Conservation (phyloP, 805 yeast genomes). For the Candida hispaniensis region DNA sequence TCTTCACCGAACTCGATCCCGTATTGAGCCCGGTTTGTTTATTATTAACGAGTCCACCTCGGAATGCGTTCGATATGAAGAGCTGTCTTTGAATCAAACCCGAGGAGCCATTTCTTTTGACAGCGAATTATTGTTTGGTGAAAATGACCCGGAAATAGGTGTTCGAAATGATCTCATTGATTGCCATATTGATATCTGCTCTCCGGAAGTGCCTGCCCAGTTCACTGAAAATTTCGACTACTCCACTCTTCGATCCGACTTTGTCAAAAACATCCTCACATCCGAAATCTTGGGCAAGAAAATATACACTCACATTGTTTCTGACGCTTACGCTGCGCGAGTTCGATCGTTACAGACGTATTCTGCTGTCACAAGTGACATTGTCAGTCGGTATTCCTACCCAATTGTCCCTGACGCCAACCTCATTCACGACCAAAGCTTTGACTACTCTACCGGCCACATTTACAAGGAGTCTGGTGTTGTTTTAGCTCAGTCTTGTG, state of each 20-base stretch:
- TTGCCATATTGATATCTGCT: slow-evolving; percentile 91
- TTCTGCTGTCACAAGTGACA: slow-evolving; percentile 82
- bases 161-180: slow-evolving; percentile 90
- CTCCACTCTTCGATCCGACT: slow-evolving; percentile 75
- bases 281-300: slow-evolving; percentile 85
- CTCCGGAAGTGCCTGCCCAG: slow-evolving; percentile 88
- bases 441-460: slow-evolving; percentile 71
- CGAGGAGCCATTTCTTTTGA: slow-evolving; percentile 53
- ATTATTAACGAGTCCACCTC: slow-evolving; percentile 62
- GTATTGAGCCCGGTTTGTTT: slow-evolving; percentile 73
- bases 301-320: slow-evolving; percentile 76
- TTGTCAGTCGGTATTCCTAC: slow-evolving; percentile 83
- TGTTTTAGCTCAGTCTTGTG: slow-evolving; percentile 88
- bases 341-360: slow-evolving; percentile 94
- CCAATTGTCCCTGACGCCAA: slow-evolving; percentile 87
- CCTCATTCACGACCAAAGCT: slow-evolving; percentile 57
- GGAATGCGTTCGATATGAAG: slow-evolving; percentile 77
- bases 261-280: slow-evolving; percentile 80
- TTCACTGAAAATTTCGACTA: slow-evolving; percentile 96
- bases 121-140: slow-evolving; percentile 66
- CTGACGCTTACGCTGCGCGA: slow-evolving; percentile 78
- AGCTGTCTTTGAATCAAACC: slow-evolving; percentile 42
- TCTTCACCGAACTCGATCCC: slow-evolving; percentile 72
- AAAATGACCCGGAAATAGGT: slow-evolving; percentile 51
- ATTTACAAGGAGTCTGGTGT: slow-evolving; percentile 82